Conservation (phyloP, 2,329 filamentous ascomycete genomes). For the Alternaria gansuensis region DNA sequence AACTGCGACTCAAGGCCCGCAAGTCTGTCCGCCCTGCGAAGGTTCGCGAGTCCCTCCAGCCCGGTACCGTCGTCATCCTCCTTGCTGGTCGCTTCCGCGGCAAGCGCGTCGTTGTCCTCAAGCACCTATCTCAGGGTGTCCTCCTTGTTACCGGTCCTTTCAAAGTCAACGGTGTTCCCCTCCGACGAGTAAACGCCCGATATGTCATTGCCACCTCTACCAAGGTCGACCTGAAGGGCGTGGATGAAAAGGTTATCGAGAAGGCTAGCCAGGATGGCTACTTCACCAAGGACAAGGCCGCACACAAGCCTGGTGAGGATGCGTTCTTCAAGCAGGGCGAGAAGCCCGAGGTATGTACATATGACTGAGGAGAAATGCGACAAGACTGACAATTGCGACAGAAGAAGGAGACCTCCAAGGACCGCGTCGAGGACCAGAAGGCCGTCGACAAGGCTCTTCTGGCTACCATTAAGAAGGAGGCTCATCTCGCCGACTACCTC, state of each 20-base stretch:
- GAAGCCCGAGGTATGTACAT: slow-evolving; percentile 84
- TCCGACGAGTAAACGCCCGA: slow-evolving; percentile 90
- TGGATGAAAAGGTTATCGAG: slow-evolving; percentile 75
- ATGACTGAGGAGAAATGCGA: neutral
- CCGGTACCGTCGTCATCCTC: slow-evolving; percentile 97
- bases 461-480: slow-evolving; percentile 97
- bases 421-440: slow-evolving; percentile 97
- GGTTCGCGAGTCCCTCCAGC: slow-evolving; percentile 87
- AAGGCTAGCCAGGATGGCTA: slow-evolving; percentile 87
- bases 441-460: slow-evolving; percentile 95
- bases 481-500: slow-evolving; percentile 92
- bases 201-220: slow-evolving; percentile 92
- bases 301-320: slow-evolving; percentile 97
- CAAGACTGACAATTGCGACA: slow-evolving; percentile 54
- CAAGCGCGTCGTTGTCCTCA: slow-evolving; percentile 99
- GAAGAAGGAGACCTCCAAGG: slow-evolving; percentile 97
- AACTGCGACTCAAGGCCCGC: slow-evolving; percentile 73
- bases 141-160: slow-evolving; percentile 99
- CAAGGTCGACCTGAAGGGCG: slow-evolving; percentile 82
- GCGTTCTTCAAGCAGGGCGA: slow-evolving; percentile 99
- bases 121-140: slow-evolving; percentile 95
- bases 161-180: slow-evolving; percentile 99
- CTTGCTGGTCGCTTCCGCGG: slow-evolving; percentile 99
- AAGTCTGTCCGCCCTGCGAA: slow-evolving; percentile 90
- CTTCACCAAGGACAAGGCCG: slow-evolving; percentile 94